Evolutionary conservation across 306 rosid genomes (phyloP), one percentile per base, ranked within the genome.

Genomic region (Comarum palustre): DNA sequence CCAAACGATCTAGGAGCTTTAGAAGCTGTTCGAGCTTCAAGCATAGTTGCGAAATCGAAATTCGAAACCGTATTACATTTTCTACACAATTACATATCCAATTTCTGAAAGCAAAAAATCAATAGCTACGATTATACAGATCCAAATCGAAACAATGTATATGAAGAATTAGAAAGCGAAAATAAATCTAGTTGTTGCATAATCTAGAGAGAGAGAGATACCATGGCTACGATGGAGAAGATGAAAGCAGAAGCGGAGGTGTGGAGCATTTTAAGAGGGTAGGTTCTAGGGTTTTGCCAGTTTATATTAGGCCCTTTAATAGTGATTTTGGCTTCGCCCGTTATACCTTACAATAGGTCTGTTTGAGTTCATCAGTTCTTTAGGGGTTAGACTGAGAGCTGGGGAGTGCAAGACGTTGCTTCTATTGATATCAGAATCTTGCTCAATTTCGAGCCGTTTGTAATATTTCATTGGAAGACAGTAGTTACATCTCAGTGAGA

Each of bases 171-270:
- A 19, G 45, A 39, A 3, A 57, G 11, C 15, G 32, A 38, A 22
- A 5, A 13, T 32, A 8, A n/a, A n/a, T n/a, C n/a, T n/a, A n/a
- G n/a, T n/a, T n/a, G n/a, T n/a, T n/a, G n/a, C n/a, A n/a, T n/a
- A n/a, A n/a, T n/a, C n/a, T n/a, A n/a, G 50, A 70, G 74, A 36
- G 31, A 66, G 66, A 24, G 27, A 16, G 25, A 55, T 77, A 66
- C 75, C 75, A 57, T 72, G 66, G 75, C 75, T 45, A 41, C 45
- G 66, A 58, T 29, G 4, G 29, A 24, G 27, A 20, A 2, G 75
- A 71, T 1, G 65, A 54, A 15, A 51, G 65, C 15, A 22, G 38
- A 71, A 2, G 32, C 64, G 64, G 51, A n/a, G n/a, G n/a, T n/a
- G 25, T 69, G 58, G 46, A 50, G 3, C 32, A 54, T 8, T 54